Base-by-base conservation (phyloP, 805 yeast species). In the Kuraishia cidri region DNA sequence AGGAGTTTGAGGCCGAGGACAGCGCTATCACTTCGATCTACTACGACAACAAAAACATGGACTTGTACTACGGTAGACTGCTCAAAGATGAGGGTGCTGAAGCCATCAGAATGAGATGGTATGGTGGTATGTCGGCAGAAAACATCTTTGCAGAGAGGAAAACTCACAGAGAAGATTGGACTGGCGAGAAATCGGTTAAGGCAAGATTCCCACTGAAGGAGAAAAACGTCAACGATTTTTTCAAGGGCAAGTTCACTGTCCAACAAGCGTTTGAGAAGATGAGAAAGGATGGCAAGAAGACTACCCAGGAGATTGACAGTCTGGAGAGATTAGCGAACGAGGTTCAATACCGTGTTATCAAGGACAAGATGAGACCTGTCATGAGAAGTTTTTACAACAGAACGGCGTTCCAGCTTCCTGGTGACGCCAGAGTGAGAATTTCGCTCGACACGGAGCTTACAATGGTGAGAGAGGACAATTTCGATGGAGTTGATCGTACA, bases 161-260 rank as follows among this genome's bases (percentile, higher is more conserved):
- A 58, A 92, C 99, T 5, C 98, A 92, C 54, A 75, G 98, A 58
- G 98, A 92, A 59, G 99, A 92, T 64, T 90, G 98, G 98, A 92
- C 99, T 3, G 99, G 99, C 46, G 98, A 92, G 58, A 90, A 90
- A 60, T 85, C 96, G n/a, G 98, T 92, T 43, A 92, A 92, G 61
- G 97, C 97, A 4, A 74, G 98, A 56, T 92, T 92, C 60, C 79
- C 90, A 14, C 62, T 92, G 44, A 92, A 88, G 56, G 98, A 92
- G 56, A 85, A 81, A 55, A 72, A 86, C 50, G 87, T 90, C 32
- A 92, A 92, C 52, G 75, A 76, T 32, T 92, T 86, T 55, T 56
- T 90, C 62, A 60, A 63, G 23, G 99, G 98, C 44, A 75, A 74
- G 32, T 87, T 72, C 53, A 84, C 97, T 15, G 95, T 88, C 8